Evolutionary conservation across 2,329 filamentous ascomycete genomes (phyloP), one percentile per base, ranked within the genome.

Genomic region (Onygenales sp.): DNA sequence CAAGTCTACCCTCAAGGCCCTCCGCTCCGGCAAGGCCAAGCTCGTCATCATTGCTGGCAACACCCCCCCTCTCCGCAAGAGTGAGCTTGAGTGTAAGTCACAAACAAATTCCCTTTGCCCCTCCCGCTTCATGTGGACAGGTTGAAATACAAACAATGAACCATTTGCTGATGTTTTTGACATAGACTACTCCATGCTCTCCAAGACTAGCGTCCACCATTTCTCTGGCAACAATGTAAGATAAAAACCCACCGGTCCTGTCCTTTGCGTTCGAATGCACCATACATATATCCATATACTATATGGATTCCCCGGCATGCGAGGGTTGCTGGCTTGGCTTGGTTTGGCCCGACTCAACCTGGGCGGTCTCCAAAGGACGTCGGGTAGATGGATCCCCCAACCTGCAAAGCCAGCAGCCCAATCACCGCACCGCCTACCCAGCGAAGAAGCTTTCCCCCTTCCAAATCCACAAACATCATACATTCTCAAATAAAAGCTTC

Each of bases 161-260:
- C 5, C 49, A 49, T 55, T 51, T 56, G 44, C 4, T 14, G 11
- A 21, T 11, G 0, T n/a, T 43, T 14, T 56, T n/a, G 27, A 33
- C 46, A 21, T 49, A 66, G 61, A 88, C 80, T 90, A 91, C 81
- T 83, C 83, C 73, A 93, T 93, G 88, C 77, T 95, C 68, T 85
- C 85, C 74, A 95, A 97, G 85, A 88, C 86, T 67, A 85, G 87
- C 62, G 92, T 97, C 69, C 92, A 97, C 83, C 93, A 98, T 83
- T 97, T 96, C 80, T 82, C 82, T 65, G 93, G 93, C 70, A 95
- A 94, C 86, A 97, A 97, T 84, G 92, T 97, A 86, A 86, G 92
- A 89, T 47, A 42, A 39, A 39, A 37, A n/a, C 45, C 17, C 46
- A 49, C 45, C 32, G 11, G 50, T 47, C 42, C 51, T 42, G 17